Evolutionary conservation across 805 yeast species (phyloP).

Genomic region (Pichia heedii): DNA sequence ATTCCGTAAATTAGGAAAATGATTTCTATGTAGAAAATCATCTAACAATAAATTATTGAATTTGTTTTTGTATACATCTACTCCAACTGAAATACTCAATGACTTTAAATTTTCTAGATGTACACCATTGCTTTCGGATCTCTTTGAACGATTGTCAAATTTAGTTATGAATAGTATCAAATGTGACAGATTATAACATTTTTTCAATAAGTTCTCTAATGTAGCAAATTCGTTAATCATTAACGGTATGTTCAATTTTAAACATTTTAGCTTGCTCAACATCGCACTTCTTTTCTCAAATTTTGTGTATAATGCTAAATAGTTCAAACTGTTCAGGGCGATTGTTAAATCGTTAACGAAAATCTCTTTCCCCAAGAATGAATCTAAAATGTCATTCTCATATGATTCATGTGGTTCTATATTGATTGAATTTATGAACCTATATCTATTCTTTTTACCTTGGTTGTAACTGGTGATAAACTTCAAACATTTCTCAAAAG

Average conservation of each 20-base stretch:
- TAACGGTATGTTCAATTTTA: background rate
- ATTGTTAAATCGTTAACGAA: background rate
- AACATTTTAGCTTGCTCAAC: background rate
- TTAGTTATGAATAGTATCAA: background rate
- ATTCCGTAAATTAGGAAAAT: constrained; percentile 1
- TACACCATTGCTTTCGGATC: background rate
- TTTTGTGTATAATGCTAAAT: background rate
- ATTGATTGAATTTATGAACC: background rate
- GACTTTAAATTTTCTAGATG: background rate
- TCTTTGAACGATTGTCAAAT: constrained; percentile 1
- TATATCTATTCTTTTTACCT: background rate
- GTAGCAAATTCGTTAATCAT: background rate
- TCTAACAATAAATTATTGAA: background rate
- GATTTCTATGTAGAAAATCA: background rate
- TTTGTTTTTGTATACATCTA: background rate
- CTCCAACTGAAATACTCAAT: background rate
- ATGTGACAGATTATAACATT: background rate
- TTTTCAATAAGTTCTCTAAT: background rate
- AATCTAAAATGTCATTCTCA: background rate
- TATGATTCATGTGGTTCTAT: background rate
- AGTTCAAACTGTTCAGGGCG: background rate
- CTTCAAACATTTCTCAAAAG: constrained; percentile 12
- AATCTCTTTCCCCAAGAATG: background rate
- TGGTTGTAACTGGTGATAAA: constrained; percentile 4
- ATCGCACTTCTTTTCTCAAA: background rate